Evolutionary conservation across 495 filamentous ascomycete species (phyloP), one percentile per base, ranked within the genome.

Genomic region (Podospora pseudopauciseta): DNA sequence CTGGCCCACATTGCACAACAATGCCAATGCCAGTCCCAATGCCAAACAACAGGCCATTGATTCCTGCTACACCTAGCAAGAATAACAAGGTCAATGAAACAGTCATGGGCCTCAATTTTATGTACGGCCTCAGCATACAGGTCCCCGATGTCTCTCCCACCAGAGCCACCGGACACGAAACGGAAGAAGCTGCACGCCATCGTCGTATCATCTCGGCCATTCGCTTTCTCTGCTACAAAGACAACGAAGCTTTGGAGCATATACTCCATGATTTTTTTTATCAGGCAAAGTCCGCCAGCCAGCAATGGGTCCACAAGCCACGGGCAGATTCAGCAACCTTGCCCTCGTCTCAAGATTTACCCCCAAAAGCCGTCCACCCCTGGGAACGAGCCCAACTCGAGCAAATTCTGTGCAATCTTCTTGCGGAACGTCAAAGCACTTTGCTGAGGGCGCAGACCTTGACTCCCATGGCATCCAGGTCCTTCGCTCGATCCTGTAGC

Each of bases 101-200:
- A 9, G 44, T 78, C 32, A 44, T 62, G 3, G 6, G 34, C 0
- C 58, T 78, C 4, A 77, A 78, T 53, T n/a, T 19, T 39, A 66
- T 76, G 19, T 78, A 76, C 11, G 55, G 39, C 9, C 65, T 78
- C 4, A 72, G 59, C 6, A 57, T 77, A 27, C 13, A 66, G 54
- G 16, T 72, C 9, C 68, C 74, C 32, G 70, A 75, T 53, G 60
- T 55, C 19, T 67, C 20, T 60, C 66, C 75, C 9, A 72, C 71
- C 5, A 72, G 39, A 49, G 15, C 70, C 0, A n/a, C 54, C 4
- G 68, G 74, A 18, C 65, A 66, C 54, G 7, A 72, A n/a, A 60
- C 70, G 4, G 56, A 65, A 9, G n/a, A 26, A 0, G 2, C 68
- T 55, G 66, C 54, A 2, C 56, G 64, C 4, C 67, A 63, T 15